Conservation (phyloP, 2,329 filamentous ascomycete genomes). For the Aureobasidium namibiae region DNA sequence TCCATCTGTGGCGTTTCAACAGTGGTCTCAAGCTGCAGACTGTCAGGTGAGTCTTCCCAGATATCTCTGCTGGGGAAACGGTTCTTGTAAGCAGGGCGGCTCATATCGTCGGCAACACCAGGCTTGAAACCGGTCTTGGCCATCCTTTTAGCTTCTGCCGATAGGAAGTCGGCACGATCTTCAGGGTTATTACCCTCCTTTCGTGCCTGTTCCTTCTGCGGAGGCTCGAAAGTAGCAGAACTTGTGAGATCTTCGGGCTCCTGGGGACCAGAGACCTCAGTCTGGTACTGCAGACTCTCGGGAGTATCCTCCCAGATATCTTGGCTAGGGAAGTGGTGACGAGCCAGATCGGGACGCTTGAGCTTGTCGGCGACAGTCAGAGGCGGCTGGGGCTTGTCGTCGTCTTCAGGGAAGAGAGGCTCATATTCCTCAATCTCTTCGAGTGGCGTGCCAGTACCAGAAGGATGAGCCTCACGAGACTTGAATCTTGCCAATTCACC, state of each 20-base stretch:
- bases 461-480: constrained; percentile 44
- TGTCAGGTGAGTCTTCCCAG: constrained; percentile 90
- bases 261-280: constrained; percentile 79
- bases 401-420: constrained; percentile 74
- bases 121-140: constrained; percentile 52
- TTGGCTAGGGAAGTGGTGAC: constrained; percentile 76
- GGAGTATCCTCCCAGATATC: constrained; percentile 98
- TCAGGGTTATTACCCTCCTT: constrained; percentile 34
- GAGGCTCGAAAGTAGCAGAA: constrained; percentile 34
- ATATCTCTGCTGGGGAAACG: constrained; percentile 88
- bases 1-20: constrained; percentile 38
- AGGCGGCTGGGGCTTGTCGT: constrained; percentile 50
- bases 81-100: constrained; percentile 51
- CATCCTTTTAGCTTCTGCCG: constrained; percentile 44
- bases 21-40: constrained; percentile 68
- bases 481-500: constrained; percentile 42
- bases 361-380: constrained; percentile 47
- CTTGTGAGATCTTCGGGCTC: constrained; percentile 41
- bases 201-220: constrained; percentile 43
- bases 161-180: constrained; percentile 35
- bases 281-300: constrained; percentile 65
- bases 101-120: constrained; percentile 43
- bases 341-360: constrained; percentile 43
- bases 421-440: constrained; percentile 93
- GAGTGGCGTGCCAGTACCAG: constrained; percentile 55